A percentile compares a stretch with the other conserved stretches of the same genome.
Evolutionary conservation across 2,329 filamentous ascomycete species (phyloP).

Genomic region (Hirsutella minnesotensis): DNA sequence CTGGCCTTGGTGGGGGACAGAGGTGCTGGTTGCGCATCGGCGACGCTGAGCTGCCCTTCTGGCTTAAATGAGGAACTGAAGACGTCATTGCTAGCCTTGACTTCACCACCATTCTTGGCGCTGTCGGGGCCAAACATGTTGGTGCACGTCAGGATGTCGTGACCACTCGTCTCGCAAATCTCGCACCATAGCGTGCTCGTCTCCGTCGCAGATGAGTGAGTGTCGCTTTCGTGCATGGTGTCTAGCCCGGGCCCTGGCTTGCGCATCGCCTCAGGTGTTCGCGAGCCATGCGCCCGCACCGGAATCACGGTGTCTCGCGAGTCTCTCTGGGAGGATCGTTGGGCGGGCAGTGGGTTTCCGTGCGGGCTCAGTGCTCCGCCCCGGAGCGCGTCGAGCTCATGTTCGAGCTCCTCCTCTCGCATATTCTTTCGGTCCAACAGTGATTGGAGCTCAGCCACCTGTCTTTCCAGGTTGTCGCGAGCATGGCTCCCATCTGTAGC

Average conservation of each 20-base stretch:
- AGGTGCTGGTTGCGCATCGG: conserved; percentile 40
- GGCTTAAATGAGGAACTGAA: conserved; percentile 25
- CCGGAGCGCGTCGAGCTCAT: conserved; percentile 60
- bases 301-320: conserved; percentile 54
- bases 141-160: conserved; percentile 89
- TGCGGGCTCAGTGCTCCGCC: conserved; percentile 20
- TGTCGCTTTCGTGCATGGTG: conserved; percentile 59
- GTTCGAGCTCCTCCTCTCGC: conserved; percentile 77
- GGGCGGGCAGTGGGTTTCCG: conserved; percentile 16
- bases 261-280: conserved; percentile 33
- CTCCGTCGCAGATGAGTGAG: conserved; percentile 59
- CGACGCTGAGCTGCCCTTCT: conserved; percentile 23
- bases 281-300: conserved; percentile 35
- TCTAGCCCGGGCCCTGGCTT: conserved; percentile 47
- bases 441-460: conserved; percentile 65
- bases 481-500: conserved; percentile 19
- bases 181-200: conserved; percentile 78
- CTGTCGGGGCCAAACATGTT: conserved; percentile 62
- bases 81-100: conserved; percentile 21
- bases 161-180: conserved; percentile 83
- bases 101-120: conserved; percentile 19
- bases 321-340: conserved; percentile 50
- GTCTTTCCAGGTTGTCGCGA: conserved; percentile 61
- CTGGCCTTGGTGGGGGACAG: conserved; percentile 39
- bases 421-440: conserved; percentile 59